Base-by-base conservation (phyloP, 345 rosid species). In the Stellera chamaejasme region DNA sequence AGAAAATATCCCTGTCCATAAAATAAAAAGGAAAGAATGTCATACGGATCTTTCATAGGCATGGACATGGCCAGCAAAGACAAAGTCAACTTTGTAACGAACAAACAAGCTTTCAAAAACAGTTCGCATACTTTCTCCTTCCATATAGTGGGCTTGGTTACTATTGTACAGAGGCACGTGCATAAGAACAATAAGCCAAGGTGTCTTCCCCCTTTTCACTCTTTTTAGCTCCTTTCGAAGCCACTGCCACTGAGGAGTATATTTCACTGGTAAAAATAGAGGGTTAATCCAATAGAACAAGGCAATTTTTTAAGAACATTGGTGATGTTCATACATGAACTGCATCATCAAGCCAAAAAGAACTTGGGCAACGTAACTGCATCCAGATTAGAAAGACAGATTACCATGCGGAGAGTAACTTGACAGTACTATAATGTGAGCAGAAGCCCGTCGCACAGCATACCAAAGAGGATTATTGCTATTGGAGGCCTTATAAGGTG, bases 331-430 rank as follows among this genome's bases (percentile, higher is more conserved):
- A 32, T 5, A 32, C 7, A 8, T 5, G 3, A 32, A 32, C 9
- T 32, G 39, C 39, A 4, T 32, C 39, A 5, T 32, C 9, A 32
- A 32, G 39, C 39, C 39, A 32, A 32, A 32, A 2, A 0, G 39
- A 32, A 32, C 39, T 32, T 5, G 39, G 39, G 7, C 39, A 32
- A 32, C 39, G 9, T 3, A 32, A 32, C 5, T 32, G 39, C 39
- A 32, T 8, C 9, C 39, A 27, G 39, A 43, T 39, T 13, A 47
- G 42, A 8, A 19, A n/a, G 41, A 39, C 50, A 70, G 65, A n/a
- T 82, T 32, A 93, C 97, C 97, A 63, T 79, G 89, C 41, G 99
- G 78, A 51, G 99, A 93, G 79, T 93, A 93, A 84, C 97, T 86
- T 51, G 97, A 93, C 67, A 89, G 79, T 67, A 84, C 90, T 59